Base-by-base conservation (phyloP, 257 asterid species). In the Penstemon newberryi region DNA sequence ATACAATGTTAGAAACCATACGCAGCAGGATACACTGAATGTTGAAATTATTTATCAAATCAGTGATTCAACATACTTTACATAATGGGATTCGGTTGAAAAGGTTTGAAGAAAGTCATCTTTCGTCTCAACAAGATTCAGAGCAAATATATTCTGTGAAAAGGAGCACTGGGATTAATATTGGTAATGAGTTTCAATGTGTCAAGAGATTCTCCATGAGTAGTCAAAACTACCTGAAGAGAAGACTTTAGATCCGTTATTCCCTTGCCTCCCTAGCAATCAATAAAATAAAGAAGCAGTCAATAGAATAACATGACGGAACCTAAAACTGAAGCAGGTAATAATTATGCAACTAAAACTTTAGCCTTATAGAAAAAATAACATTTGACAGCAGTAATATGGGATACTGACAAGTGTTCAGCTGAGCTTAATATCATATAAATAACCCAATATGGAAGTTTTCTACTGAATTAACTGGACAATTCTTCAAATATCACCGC, bases 211-310 rank as follows among this genome's bases (percentile, higher is more conserved):
- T 37, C 41, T 60, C 47, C 42, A 58, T 5, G 19, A 8, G 57
- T n/a, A 50, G 52, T 46, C 8, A 70, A 42, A 25, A 54, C 58
- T 83, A 94, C 97, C 99, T 80, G 80, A 77, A 94, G 90, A 67
- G 88, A 80, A 68, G 91, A 77, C 80, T 86, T 87, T 60, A 94
- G 83, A 73, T 89, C 91, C 66, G 99, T 94, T 79, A 89, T 77
- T 55, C 99, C 99, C 75, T 83, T 88, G 81, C 97, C 99, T 58
- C 95, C 96, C 99, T 89, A 69, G 56, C 42, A 79, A 77, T 56
- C 63, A 62, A 66, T 45, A 69, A 63, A 74, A 9, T 9, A 1
- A 9, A 44, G 36, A 49, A 78, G 49, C 46, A 59, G 65, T 80
- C 70, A 82, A 45, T 60, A 70, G 15, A 69, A 39, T 36, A 56